Evolutionary conservation across 2,329 filamentous ascomycete species (phyloP), one percentile per base, ranked within the genome.

Genomic region (Cladosporium sphaerospermum): DNA sequence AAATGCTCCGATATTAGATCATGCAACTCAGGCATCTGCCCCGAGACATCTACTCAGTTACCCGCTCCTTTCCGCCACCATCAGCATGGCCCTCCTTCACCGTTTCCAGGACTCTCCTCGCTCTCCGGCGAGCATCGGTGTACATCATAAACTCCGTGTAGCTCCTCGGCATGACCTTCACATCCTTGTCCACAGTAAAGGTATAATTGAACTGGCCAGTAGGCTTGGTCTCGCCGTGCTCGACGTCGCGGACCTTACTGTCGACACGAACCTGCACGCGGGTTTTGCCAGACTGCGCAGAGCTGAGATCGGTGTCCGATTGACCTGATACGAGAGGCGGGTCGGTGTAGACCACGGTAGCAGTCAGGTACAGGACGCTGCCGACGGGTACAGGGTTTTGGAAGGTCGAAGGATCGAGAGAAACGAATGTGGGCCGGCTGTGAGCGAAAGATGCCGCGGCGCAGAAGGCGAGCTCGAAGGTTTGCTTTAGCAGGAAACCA

Each of bases 191-290:
- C 2, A 87, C 82, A 51, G 78, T 75, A 64, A 88, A 88, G 0
- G 85, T 88, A 64, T 89, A 89, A 61, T 88, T 86, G 72, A 89
- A 89, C 61, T 86, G 83, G 4, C 86, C 86, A 0, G 85, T 88
- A 2, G 83, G 79, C 62, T 81, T 84, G 19, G 81, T 80, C 45
- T 77, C 77, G 5, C 82, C 83, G 62, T 88, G 84, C 69, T 88
- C 84, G 31, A 89, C 82, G 62, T 88, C 81, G 16, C 84, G 74
- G 11, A 89, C 85, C 64, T 86, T 86, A 33, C 82, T 83, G 64
- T 87, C 83, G 11, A 89, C 83, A 7, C 85, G 79, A 9, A 89
- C 80, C 62, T 88, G 85, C 9, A 89, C 78, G 42, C 83, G 77
- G 16, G 81, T 84, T 32, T 54, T 59, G 32, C 61, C 57, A 18